Evolutionary conservation across 2,329 filamentous ascomycete genomes (phyloP), one percentile per base, ranked within the genome.

Genomic region (Ilyonectria robusta): DNA sequence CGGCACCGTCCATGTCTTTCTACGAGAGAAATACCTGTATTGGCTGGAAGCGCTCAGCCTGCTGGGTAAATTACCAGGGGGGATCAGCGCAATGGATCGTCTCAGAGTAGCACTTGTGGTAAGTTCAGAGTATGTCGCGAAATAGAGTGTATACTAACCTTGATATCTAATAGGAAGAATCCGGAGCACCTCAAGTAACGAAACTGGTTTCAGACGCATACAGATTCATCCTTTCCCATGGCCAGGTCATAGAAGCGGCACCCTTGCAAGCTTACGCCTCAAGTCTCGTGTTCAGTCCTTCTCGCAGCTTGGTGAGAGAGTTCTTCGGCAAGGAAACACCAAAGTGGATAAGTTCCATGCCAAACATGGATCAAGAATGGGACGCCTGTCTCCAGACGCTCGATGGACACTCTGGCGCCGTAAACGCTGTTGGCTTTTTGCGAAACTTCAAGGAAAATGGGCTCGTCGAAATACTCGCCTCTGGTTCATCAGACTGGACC

Each of bases 1-100:
- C 3, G 15, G 48, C 2, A 3, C 13, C 1, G n/a, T 67, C 2
- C 1, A 51, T 9, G 6, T 31, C 1, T 69, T 59, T 23, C 1
- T 69, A 0, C 23, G 17, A 6, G 11, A 57, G 2, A 67, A 55
- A 9, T 69, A 29, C 9, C 75, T 85, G 2, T 77, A 84, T 59
- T 85, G 81, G 83, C 72, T 86, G 3, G 83, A 85, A 62, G 78
- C 80, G 31, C 75, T 85, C 1, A 81, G 81, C 44, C 75, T 83
- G 5, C 66, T 82, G 59, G n/a, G 64, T 71, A 37, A 65, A 78
- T 5, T 65, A n/a, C 21, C 23, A 0, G 4, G 23, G 0, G 66
- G 42, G 2, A 2, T n/a, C 3, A 42, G 15, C 2, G 63, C 55
- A 11, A 10, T 66, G 11, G 13, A 29, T 7, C 53, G 21, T 6